Conservation (phyloP, 441 rosid genomes). For the Aleurites moluccanus region DNA sequence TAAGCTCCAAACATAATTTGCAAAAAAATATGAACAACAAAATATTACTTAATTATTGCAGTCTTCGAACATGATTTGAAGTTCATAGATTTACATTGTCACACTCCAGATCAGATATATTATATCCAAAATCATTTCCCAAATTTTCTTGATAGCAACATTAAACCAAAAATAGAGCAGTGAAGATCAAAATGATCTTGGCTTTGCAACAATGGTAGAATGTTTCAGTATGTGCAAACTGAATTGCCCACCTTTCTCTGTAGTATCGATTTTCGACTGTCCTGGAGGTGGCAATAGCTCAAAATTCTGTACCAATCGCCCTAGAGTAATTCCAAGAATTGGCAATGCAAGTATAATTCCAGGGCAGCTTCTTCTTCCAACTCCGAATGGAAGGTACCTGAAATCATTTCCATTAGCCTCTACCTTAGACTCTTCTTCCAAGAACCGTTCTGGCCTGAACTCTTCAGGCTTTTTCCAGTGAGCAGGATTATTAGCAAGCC, state of each 20-base stretch:
- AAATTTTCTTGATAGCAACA: neutral
- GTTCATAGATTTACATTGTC: constrained; percentile 17
- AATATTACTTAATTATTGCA: neutral
- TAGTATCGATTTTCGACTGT: constrained; percentile 66
- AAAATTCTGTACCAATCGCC: constrained; percentile 90
- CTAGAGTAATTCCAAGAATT: constrained; percentile 81
- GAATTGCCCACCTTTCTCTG: constrained; percentile 94
- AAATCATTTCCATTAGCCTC: constrained; percentile 95
- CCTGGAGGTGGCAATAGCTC: constrained; percentile 95
- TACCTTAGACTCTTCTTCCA: constrained; percentile 88
- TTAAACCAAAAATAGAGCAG: neutral
- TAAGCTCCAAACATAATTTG: too few relatives aligned
- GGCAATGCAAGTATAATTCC: constrained; percentile 95
- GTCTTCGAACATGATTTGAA: neutral
- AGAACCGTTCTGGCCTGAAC: constrained; percentile 92
- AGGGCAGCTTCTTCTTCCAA: constrained; percentile 96
- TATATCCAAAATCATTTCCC: constrained; percentile 3
- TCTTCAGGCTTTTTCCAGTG: constrained; percentile 87
- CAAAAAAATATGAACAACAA: neutral
- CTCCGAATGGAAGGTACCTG: constrained; percentile 92
- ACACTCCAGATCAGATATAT: neutral
- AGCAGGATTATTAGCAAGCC: constrained; percentile 89
- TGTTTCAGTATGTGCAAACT: constrained; percentile 92
- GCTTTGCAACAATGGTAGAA: constrained; percentile 82
- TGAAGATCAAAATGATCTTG: constrained; percentile 46